Percentiles rank a stretch among this genome's conserved stretches.
These are phyloP conservation scores for Malassezia pachydermatis DNA, from an alignment of 1,284 basidiomycete genomes.

Conservation along the genomic window DNA sequence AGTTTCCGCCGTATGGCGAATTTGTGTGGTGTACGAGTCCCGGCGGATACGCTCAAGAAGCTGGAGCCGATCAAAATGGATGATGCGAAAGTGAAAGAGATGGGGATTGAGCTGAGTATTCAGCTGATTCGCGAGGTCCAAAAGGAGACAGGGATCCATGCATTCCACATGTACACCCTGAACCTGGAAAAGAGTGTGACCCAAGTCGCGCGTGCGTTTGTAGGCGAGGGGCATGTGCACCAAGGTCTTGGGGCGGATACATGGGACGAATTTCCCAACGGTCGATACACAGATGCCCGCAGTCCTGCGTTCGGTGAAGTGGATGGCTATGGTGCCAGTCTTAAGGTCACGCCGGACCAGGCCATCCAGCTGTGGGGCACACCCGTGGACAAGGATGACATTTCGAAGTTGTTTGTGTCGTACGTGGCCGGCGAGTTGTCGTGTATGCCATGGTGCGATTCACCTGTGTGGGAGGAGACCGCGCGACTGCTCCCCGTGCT, in stretches of 20 bases:
- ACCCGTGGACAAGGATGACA: constrained; percentile 61
- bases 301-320: constrained; percentile 45
- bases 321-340: constrained; percentile 45
- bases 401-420: constrained; percentile 68
- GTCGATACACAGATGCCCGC: constrained; percentile 43
- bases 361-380: constrained; percentile 69
- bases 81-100: constrained; percentile 80
- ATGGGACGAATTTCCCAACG: constrained; percentile 48
- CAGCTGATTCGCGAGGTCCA: constrained; percentile 60
- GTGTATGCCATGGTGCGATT: constrained; percentile 80
- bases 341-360: constrained; percentile 53
- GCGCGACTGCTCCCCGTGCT: constrained; percentile 68
- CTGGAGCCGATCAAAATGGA: constrained; percentile 65
- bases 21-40: constrained; percentile 72
- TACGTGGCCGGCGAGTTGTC: constrained; percentile 61
- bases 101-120: constrained; percentile 56
- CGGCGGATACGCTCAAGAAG: constrained; percentile 59
- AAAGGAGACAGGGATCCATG: constrained; percentile 59
- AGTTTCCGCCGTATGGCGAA: constrained; percentile 85
- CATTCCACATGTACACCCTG: constrained; percentile 90
- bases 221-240: constrained; percentile 18
- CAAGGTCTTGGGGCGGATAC: constrained; percentile 16
- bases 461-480: constrained; percentile 75
- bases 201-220: constrained; percentile 58
- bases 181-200: constrained; percentile 94